These are phyloP conservation scores for Fusarium sp. DNA, from an alignment of 2,329 filamentous ascomycete genomes.

Conservation along the genomic window DNA sequence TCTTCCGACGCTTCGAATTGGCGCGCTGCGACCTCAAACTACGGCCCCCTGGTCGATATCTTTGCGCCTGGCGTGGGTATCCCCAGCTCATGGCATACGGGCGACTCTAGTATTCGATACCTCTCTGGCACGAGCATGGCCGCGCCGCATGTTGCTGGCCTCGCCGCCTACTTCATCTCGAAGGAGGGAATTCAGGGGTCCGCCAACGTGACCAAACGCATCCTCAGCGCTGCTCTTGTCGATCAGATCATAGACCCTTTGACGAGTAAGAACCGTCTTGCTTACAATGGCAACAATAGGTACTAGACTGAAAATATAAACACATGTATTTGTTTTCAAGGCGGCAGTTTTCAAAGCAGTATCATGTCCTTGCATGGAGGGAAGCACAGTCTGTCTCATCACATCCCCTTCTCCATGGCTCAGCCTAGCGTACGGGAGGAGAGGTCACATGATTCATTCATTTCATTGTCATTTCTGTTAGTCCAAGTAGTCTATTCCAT, in stretches of 20 bases:
- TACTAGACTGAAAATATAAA: too few species aligned
- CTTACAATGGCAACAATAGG: slow-evolving; percentile 9
- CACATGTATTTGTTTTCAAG: too few species aligned
- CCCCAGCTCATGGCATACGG: background rate
- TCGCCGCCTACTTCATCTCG: slow-evolving; percentile 67
- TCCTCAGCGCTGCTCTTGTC: slow-evolving; percentile 1
- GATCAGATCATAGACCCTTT: background rate
- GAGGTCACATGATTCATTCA: too few species aligned
- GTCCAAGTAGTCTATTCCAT: too few species aligned
- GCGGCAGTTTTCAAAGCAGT: too few species aligned
- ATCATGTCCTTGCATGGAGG: too few species aligned
- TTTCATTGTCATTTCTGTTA: too few species aligned
- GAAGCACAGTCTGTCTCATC: too few species aligned
- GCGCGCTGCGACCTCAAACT: slow-evolving; percentile 11
- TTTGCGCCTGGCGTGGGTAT: slow-evolving; percentile 13
- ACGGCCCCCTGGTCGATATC: slow-evolving; percentile 2
- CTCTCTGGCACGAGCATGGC: slow-evolving; percentile 47
- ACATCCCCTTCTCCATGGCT: too few species aligned
- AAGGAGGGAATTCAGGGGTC: slow-evolving; percentile 15
- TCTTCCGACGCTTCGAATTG: background rate
- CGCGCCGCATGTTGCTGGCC: slow-evolving; percentile 67
- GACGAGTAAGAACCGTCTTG: background rate
- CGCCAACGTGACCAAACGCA: slow-evolving; percentile 7
- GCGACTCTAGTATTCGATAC: slow-evolving; percentile 2
- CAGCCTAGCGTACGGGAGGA: too few species aligned